Base-by-base conservation (phyloP, 1,284 basidiomycete species). In the Microbotryum saponariae region DNA sequence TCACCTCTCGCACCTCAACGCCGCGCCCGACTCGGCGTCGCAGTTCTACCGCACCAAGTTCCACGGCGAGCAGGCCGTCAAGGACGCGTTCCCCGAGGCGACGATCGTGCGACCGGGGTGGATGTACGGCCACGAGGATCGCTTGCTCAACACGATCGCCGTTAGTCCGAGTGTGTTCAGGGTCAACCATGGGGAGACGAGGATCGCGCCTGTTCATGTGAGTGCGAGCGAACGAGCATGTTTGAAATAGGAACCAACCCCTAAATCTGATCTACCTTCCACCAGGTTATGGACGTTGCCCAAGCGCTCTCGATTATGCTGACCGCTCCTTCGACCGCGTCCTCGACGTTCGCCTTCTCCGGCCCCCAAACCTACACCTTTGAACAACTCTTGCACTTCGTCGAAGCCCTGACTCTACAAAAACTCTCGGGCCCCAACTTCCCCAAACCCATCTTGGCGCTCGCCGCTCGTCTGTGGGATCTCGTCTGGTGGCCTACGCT, bases 1-100 rank as follows among this genome's bases (percentile, higher is more conserved):
- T 58, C 94, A 98, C 73, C 83, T 98, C 69, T 98, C 94, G 12
- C 96, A 99, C 77, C 78, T 99, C 68, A 94, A 97, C 77, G 93
- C 94, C 29, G 82, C 86, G 54, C 79, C 82, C 37, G 79, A 85
- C 70, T 97, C 93, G 10, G 74, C 82, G 1, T 96, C 91, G 53
- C 81, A 80, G 56, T 91, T 91, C 77, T 94, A 97, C 77, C 83
- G 85, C 66, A 83, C 90, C 65, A 98, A 98, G 77, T 88, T 85
- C 52, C 85, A 87, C 67, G 94, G 94, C 37, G 94, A 99, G 77
- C 84, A 87, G 69, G 85, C 83, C 54, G 93, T 97, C 68, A 86
- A 85, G 74, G 82, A 83, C 59, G 88, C 82, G 8, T 97, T 94
- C 80, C 87, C 88, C 6, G 81, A 81, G 51, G 91, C 92, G 33